A percentile compares a stretch with the other conserved stretches of the same genome.
Evolutionary conservation across 2,329 filamentous ascomycete genomes (phyloP).

Genomic region (Stemphylium beticola): DNA sequence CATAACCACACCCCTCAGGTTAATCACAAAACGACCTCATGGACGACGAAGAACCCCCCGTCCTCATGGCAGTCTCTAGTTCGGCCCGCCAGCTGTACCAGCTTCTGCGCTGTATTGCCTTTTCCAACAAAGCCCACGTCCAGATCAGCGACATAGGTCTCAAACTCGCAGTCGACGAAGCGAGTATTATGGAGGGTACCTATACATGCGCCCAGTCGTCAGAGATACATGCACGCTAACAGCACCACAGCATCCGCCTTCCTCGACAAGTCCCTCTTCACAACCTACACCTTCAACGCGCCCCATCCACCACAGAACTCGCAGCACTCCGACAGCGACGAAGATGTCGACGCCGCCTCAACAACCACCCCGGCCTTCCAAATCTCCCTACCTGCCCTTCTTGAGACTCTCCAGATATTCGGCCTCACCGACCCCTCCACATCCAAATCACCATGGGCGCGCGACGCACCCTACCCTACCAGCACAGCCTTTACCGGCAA

Average conservation of each 20-base stretch:
- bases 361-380: slow-evolving; percentile 73
- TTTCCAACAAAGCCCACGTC: slow-evolving; percentile 65
- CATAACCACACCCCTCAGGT: not conserved
- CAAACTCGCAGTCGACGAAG: slow-evolving; percentile 86
- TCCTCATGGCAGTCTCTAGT: slow-evolving; percentile 78
- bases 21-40: slow-evolving; percentile 27
- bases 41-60: slow-evolving; percentile 51
- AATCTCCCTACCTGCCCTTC: slow-evolving; percentile 82
- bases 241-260: slow-evolving; percentile 70
- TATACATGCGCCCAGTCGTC: not conserved
- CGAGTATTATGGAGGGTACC: slow-evolving; percentile 86
- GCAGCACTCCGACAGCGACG: slow-evolving; percentile 34
- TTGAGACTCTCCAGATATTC: slow-evolving; percentile 96
- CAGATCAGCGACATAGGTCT: slow-evolving; percentile 86
- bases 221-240: slow-evolving; percentile 9
- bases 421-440: slow-evolving; percentile 64
- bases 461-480: slow-evolving; percentile 56
- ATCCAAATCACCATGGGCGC: slow-evolving; percentile 47
- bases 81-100: slow-evolving; percentile 77
- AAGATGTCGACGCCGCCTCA: slow-evolving; percentile 43
- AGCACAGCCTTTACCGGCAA: slow-evolving; percentile 77
- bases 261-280: slow-evolving; percentile 87
- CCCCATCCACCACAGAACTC: slow-evolving; percentile 49
- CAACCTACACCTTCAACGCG: slow-evolving; percentile 75
- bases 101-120: slow-evolving; percentile 67